Evolutionary conservation across 176 grass and related monocot genomes (phyloP), one percentile per base, ranked within the genome.

Genomic region (Musa acuminata): DNA sequence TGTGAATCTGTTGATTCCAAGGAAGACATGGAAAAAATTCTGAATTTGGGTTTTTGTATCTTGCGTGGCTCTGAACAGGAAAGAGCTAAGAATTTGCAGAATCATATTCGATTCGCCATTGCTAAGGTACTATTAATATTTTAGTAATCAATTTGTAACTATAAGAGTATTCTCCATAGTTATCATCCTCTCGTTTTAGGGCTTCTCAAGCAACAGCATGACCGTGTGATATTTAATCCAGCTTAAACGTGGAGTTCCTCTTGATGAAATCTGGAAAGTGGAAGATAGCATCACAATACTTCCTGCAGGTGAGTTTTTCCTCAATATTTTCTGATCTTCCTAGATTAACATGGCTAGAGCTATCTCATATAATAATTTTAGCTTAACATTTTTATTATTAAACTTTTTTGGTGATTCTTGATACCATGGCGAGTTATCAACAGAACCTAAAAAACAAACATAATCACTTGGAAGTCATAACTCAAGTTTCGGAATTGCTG

Each of bases 241-340:
- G 90, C 79, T 99, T 71, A 89, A 85, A 57, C 59, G 62, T 20
- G 88, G 88, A 67, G 76, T 78, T 85, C 68, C 84, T 53, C 72
- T 94, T 77, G 90, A 25, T 86, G 76, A 89, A 75, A 77, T 99
- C n/a, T 93, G 86, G 82, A 89, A 84, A 80, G 78, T 83, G 82
- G 88, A 89, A 63, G 54, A 80, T 52, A 63, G 11, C 20, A 21
- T 49, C 55, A 63, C 55, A 27, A 21, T 59, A 72, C 68, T 13
- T 64, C 23, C n/a, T 62, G 69, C 43, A 29, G 78, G 78, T 72
- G 11, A 53, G 78, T 16, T 51, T 64, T 64, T 73, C 21, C 2
- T 53, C 2, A 2, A 53, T 35, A 3, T 53, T 23, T 71, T 72
- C 1, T 25, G 16, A 35, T 50, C n/a, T 64, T 6, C 11, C 6